A percentile compares a stretch with the other conserved stretches of the same genome.
Evolutionary conservation across 176 grass and related monocot species (phyloP).

Genomic region (Rhipidocladum racemiflorum): DNA sequence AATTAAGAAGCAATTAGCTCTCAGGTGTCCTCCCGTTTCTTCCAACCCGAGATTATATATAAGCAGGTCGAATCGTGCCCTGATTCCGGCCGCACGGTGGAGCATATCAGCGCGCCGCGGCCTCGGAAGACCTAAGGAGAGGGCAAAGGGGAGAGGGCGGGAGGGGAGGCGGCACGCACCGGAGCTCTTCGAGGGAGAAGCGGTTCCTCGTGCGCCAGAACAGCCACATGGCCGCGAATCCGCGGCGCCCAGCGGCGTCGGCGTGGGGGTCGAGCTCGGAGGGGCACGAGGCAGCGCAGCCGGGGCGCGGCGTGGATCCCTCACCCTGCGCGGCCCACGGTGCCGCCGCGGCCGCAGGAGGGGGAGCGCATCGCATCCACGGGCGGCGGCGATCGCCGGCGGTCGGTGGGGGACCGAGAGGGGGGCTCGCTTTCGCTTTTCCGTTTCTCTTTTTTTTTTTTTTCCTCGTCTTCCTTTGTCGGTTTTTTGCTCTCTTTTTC

Average conservation of each 20-base stretch:
- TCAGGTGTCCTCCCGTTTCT: neutral
- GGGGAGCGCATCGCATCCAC: slow-evolving; percentile 56
- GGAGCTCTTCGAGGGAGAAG: slow-evolving; percentile 94
- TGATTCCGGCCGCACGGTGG: neutral
- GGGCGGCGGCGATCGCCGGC: slow-evolving; percentile 37
- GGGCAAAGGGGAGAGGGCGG: neutral
- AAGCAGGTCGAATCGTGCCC: neutral
- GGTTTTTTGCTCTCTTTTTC: slow-evolving; percentile 20
- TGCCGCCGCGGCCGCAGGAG: slow-evolving; percentile 18
- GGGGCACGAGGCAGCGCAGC: neutral
- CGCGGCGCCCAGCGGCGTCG: slow-evolving; percentile 1
- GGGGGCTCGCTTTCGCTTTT: slow-evolving; percentile 13
- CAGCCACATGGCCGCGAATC: slow-evolving; percentile 72
- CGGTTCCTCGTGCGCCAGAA: slow-evolving; percentile 91
- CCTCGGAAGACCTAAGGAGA: slow-evolving; percentile 31
- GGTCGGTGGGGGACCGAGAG: neutral
- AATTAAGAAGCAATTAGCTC: slow-evolving; percentile 3
- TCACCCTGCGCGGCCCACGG: slow-evolving; percentile 27
- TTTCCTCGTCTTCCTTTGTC: neutral
- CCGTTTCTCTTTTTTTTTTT: neutral
- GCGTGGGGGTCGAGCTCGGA: neutral
- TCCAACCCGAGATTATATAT: neutral
- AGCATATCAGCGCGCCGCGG: slow-evolving; percentile 29
- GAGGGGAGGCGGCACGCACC: slow-evolving; percentile 40
- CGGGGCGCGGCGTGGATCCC: neutral